phyloP scores from a whole-genome alignment of 2,329 filamentous ascomycete species.

The Diaporthe velutina region DNA sequence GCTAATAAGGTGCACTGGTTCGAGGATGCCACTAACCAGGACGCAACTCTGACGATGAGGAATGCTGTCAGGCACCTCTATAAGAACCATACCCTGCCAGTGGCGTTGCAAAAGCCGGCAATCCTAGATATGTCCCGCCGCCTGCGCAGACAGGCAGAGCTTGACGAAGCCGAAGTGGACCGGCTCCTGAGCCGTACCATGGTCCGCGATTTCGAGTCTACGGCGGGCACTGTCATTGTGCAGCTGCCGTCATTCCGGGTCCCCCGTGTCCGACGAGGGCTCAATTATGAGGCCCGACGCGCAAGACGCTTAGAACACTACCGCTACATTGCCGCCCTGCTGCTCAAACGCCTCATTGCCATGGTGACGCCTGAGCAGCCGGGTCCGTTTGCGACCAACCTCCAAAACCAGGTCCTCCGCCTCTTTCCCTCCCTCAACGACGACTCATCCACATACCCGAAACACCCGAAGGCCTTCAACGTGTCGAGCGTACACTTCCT shows the following conservation, averaged over 20 bases:
- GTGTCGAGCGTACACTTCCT: conserved; percentile 62
- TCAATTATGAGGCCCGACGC: conserved; percentile 42
- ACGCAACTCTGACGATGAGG: conserved; percentile 80
- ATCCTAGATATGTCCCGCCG: conserved; percentile 72
- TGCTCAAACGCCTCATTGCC: conserved; percentile 62
- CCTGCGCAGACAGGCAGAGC: conserved; percentile 58
- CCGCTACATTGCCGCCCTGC: conserved; percentile 59
- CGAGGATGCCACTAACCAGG: conserved; percentile 86
- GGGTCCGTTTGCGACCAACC: conserved; percentile 55
- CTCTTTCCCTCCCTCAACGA: conserved; percentile 61
- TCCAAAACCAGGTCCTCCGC: conserved; percentile 60
- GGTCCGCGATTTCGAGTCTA: conserved; percentile 61
- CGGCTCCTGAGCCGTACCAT: conserved; percentile 65
- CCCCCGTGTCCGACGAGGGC: conserved; percentile 40
- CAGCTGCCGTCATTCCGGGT: conserved; percentile 56
- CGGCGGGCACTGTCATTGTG: conserved; percentile 61
- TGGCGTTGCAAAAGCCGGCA: conserved; percentile 74
- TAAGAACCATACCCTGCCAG: conserved; percentile 71
- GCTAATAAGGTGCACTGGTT: conserved; percentile 79
- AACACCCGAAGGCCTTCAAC: conserved; percentile 53
- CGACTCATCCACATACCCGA: conserved; percentile 2
- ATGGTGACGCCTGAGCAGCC: conserved; percentile 64
- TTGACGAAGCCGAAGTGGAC: conserved; percentile 66
- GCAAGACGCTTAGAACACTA: conserved; percentile 51
- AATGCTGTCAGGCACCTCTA: conserved; percentile 84